Evolutionary conservation across 371 early-diverging fungal genomes (phyloP).

Genomic region (Chytridium lagenaria): DNA sequence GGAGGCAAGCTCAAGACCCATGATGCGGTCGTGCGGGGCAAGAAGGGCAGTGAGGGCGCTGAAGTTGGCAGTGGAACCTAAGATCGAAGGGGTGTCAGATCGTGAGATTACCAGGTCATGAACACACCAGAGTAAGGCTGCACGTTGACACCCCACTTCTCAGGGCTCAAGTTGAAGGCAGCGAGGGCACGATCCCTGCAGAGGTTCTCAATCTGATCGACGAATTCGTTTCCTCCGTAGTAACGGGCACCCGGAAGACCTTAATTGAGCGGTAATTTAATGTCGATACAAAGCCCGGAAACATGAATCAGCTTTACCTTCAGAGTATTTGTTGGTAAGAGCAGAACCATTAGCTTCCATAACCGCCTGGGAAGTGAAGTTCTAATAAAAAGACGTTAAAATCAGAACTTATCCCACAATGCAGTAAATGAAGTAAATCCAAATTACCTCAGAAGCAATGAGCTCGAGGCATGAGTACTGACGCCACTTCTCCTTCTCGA

Average conservation of each 20-base stretch:
- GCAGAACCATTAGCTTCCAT: conserved; percentile 98
- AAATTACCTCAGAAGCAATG: conserved; percentile 89
- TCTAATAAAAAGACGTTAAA: conserved; percentile 48
- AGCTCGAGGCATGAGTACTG: conserved; percentile 96
- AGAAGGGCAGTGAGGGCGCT: conserved; percentile 95
- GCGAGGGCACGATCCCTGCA: conserved; percentile 97
- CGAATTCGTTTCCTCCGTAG: conserved; percentile 99
- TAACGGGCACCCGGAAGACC: conserved; percentile 92
- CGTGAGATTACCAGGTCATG: no score
- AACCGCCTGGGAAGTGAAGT: conserved; percentile 97
- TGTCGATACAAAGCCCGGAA: neutral
- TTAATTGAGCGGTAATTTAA: conserved; percentile 6
- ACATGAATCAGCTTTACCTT: conserved; percentile 66
- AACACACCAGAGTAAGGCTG: conserved; percentile 98
- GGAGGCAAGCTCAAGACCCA: conserved; percentile 99
- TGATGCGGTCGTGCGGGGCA: conserved; percentile 96
- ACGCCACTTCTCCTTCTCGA: conserved; percentile 96
- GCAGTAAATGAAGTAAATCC: neutral
- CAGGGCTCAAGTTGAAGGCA: conserved; percentile 85
- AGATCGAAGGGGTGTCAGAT: no score
- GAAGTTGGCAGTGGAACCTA: conserved; percentile 96
- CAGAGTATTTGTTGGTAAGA: conserved; percentile 99
- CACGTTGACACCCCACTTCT: conserved; percentile 99
- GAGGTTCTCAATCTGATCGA: conserved; percentile 93
- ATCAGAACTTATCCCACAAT: neutral